Base-by-base conservation (phyloP, 768 basidiomycete species). In the Mycena rosella region DNA sequence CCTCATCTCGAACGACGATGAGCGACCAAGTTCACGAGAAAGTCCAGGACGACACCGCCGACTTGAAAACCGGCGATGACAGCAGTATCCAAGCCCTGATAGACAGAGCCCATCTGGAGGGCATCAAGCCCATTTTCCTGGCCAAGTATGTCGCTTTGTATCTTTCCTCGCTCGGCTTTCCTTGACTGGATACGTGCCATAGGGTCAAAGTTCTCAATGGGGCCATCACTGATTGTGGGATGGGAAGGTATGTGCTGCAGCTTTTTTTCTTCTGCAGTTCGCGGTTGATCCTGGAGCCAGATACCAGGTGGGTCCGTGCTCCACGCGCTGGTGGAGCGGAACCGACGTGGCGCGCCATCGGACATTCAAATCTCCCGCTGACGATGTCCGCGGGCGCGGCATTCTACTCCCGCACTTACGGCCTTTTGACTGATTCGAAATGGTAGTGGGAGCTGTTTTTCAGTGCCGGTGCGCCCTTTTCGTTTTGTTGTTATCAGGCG, bases 111-210 rank as follows among this genome's bases (percentile, higher is more conserved):
- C 47, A 56, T 18, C 18, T 32, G 22, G 69, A 70, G 52, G 69
- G 65, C 15, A 63, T 70, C 10, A 70, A 70, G 52, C 69, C 69
- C 2, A 67, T 70, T 32, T 70, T 70, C 24, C 30, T 70, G 11
- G 69, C 69, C 32, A 70, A 70, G 69, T 70, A n/a, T 13, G 69
- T 67, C 49, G 26, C 9, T n/a, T n/a, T n/a, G n/a, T n/a, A n/a
- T n/a, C n/a, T n/a, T n/a, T n/a, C n/a, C n/a, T n/a, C 30, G 13
- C 24, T 17, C 22, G 18, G 10, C 26, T n/a, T 17, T 38, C 8
- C 9, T 26, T 56, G n/a, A 36, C 26, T 1, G 32, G 40, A n/a
- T 40, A n/a, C 44, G 3, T 38, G 42, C 9, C n/a, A 0, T 18
- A 70, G 69, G 30, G 65, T 70, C 45, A 57, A 60, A 20, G 69